A percentile compares a stretch with the other conserved stretches of the same genome.
Evolutionary conservation across 495 filamentous ascomycete species (phyloP).

Genomic region (Talaromyces nanjingensis): DNA sequence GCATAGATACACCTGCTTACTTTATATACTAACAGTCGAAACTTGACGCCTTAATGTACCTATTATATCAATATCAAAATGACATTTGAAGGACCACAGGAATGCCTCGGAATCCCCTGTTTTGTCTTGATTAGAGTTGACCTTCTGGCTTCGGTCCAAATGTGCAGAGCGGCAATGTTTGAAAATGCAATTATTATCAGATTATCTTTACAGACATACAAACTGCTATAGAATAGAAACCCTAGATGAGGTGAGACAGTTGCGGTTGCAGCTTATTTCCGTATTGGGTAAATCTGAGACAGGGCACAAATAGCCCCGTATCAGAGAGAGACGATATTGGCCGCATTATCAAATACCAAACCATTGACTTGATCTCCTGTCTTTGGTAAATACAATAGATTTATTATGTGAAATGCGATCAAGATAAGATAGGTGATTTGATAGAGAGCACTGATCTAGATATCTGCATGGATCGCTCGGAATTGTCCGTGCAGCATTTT

Average conservation of each 20-base stretch:
- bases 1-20: background rate
- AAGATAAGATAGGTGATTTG: background rate
- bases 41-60: background rate
- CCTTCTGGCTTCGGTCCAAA: background rate
- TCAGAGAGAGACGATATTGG: background rate
- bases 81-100: background rate
- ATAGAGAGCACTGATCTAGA: background rate
- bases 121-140: background rate
- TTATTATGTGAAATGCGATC: too few relatives aligned
- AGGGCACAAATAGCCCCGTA: background rate
- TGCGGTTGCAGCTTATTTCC: slow-evolving; percentile 2
- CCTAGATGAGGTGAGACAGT: background rate
- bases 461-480: background rate
- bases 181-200: background rate
- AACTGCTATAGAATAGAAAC: background rate
- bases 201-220: background rate
- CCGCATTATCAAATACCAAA: background rate
- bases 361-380: background rate
- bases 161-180: background rate
- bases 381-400: too few relatives aligned
- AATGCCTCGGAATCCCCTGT: background rate
- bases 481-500: background rate
- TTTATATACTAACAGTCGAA: background rate
- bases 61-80: background rate
- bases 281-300: background rate